These are phyloP conservation scores for Penicilliopsis zonata DNA, from an alignment of 495 filamentous ascomycete genomes.

Conservation along the genomic window DNA sequence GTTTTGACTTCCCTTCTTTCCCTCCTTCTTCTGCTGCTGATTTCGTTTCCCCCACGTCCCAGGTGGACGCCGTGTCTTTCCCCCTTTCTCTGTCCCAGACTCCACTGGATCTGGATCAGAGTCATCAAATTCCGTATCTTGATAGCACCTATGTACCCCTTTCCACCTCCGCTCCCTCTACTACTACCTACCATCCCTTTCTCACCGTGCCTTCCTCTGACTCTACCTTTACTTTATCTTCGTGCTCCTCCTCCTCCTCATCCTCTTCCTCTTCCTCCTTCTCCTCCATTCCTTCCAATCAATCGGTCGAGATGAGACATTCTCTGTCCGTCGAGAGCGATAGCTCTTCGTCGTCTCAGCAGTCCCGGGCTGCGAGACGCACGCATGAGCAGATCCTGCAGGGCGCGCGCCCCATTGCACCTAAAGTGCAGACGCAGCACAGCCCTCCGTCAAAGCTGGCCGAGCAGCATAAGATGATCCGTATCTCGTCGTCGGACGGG, in stretches of 20 bases:
- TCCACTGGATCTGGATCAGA: conserved; percentile 18
- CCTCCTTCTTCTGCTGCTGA: conserved; percentile 22
- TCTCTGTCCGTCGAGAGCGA: conserved; percentile 23
- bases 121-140: conserved; percentile 15
- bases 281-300: conserved; percentile 8
- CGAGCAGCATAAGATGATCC: conserved; percentile 37
- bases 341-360: conserved; percentile 12
- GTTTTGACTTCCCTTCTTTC: too few relatives aligned
- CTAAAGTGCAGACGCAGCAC: conserved; percentile 23
- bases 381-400: conserved; percentile 33
- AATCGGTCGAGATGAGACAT: conserved; percentile 22
- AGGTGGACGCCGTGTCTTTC: conserved; percentile 19
- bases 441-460: conserved; percentile 15
- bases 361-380: conserved; percentile 28
- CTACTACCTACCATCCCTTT: conserved; percentile 12
- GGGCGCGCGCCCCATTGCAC: conserved; percentile 31
- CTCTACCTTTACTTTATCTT: conserved; percentile 1
- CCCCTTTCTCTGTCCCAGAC: conserved; percentile 9
- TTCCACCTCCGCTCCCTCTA: conserved; percentile 24
- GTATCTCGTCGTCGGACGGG: conserved; percentile 44
- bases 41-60: conserved; percentile 17
- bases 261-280: conserved; percentile 21
- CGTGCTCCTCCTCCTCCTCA: conserved; percentile 17
- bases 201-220: neutral
- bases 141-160: conserved; percentile 14